Base-by-base conservation (phyloP, 2,329 filamentous ascomycete species). In the Clonostachys byssicola region DNA sequence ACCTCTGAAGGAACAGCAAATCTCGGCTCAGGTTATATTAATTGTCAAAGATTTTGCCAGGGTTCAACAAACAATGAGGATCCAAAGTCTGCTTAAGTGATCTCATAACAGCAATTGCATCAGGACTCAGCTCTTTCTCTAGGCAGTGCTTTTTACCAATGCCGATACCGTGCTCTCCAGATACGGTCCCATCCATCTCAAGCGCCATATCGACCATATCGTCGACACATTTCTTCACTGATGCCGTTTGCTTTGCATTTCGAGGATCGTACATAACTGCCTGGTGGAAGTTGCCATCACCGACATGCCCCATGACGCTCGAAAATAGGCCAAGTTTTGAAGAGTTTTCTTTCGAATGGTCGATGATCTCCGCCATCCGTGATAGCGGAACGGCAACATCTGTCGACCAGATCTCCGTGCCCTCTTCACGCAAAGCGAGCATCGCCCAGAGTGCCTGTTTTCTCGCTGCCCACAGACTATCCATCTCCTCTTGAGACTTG, bases 201-300 rank as follows among this genome's bases (percentile, higher is more conserved):
- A 94, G 62, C 3, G 88, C 89, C 20, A 87, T 77, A 52, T 85
- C 76, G 17, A 92, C 87, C 88, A 94, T 92, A 54, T 86, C 83
- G 57, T 89, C 80, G 33, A 94, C 86, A 51, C 86, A 86, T 46
- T 74, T 76, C 61, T 89, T 85, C 2, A 89, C 87, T 48, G 83
- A 84, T 35, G 75, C 81, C 50, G 75, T 76, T 64, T 92, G 84
- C 30, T 73, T 78, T 5, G 78, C 74, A 49, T 89, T 73, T 20
- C 72, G 76, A 34, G 78, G 78, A 62, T 91, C 78, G 62, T 92
- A 94, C 65, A 92, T 81, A 62, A 95, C 89, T 59, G 83, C 86
- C 59, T 88, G 83, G 61, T 94, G 89, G 68, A 94, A 94, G 61
- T 94, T 94, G 39, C 89, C 89, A 60, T 94, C 89, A 7, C 89